Percentiles rank a stretch among this genome's conserved stretches.
Conservation (phyloP, 2,329 filamentous ascomycete species). For the Neonectria neomacrospora region DNA sequence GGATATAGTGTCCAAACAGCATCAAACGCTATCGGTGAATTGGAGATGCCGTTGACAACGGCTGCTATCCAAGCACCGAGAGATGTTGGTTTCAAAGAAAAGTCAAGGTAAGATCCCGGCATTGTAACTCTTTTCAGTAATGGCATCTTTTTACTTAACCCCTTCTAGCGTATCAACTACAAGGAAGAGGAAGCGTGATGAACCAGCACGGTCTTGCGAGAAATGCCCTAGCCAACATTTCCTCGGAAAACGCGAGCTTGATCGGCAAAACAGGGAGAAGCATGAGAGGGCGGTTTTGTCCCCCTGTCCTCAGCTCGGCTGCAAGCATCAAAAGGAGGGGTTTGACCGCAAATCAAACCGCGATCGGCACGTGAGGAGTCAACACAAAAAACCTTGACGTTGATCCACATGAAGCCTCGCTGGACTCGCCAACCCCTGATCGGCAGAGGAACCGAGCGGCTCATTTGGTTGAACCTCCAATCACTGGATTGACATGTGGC, state of each 20-base stretch:
- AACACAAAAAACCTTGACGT: background rate
- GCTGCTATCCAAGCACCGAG: too few relatives aligned
- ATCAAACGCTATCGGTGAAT: too few relatives aligned
- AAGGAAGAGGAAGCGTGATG: background rate
- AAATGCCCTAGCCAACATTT: background rate
- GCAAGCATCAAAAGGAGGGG: background rate
- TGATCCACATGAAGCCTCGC: background rate
- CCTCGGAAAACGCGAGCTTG: background rate
- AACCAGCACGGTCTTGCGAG: background rate
- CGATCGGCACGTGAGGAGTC: background rate
- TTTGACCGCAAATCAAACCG: background rate
- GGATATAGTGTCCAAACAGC: too few relatives aligned
- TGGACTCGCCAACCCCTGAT: background rate
- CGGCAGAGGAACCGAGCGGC: background rate
- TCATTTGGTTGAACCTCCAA: background rate
- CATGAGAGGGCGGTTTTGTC: background rate
- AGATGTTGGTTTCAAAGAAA: too few relatives aligned
- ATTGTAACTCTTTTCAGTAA: too few relatives aligned
- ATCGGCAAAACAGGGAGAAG: background rate
- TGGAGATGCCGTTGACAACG: too few relatives aligned
- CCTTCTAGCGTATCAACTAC: too few relatives aligned
- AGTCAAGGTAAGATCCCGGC: too few relatives aligned
- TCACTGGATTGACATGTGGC: background rate
- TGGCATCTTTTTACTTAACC: too few relatives aligned
- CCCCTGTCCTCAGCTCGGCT: background rate